These are phyloP conservation scores for Pseudozyma hubeiensis DNA, from an alignment of 1,284 basidiomycete genomes.

Conservation along the genomic window DNA sequence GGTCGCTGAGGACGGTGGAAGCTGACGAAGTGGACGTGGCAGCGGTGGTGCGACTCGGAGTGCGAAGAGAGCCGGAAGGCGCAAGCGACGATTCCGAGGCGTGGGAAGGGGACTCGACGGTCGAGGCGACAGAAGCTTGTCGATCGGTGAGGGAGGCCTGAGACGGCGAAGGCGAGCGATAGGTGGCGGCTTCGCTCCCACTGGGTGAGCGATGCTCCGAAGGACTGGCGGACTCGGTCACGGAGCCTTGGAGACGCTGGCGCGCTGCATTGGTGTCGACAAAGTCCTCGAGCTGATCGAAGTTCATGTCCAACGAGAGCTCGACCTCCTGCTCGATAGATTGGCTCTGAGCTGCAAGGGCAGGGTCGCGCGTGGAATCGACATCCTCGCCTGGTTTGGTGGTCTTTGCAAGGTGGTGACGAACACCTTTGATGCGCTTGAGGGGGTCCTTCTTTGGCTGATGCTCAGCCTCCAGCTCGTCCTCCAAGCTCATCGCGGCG, in stretches of 20 bases:
- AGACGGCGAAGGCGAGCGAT: slow-evolving; percentile 39
- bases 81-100: slow-evolving; percentile 25
- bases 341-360: slow-evolving; percentile 29
- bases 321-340: slow-evolving; percentile 50
- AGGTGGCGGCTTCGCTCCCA: slow-evolving; percentile 27
- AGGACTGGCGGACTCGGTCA: slow-evolving; percentile 40
- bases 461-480: slow-evolving; percentile 39
- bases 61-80: slow-evolving; percentile 16
- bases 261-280: slow-evolving; percentile 72
- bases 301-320: slow-evolving; percentile 77
- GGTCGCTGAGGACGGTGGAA: slow-evolving; percentile 44
- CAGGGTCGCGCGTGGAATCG: slow-evolving; percentile 20
- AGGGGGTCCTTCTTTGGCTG: slow-evolving; percentile 37
- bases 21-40: slow-evolving; percentile 27
- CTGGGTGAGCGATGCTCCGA: slow-evolving; percentile 31
- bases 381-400: slow-evolving; percentile 25
- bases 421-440: slow-evolving; percentile 46
- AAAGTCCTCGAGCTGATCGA: slow-evolving; percentile 86
- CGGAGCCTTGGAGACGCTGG: slow-evolving; percentile 42
- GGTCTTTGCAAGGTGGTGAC: slow-evolving; percentile 41
- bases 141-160: slow-evolving; percentile 24
- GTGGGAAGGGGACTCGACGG: slow-evolving; percentile 29
- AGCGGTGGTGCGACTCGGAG: slow-evolving; percentile 20
- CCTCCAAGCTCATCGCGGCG: slow-evolving; percentile 39
- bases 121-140: slow-evolving; percentile 33